Evolutionary conservation across 768 basidiomycete genomes (phyloP).

Genomic region (Leccinum uliginosum): DNA sequence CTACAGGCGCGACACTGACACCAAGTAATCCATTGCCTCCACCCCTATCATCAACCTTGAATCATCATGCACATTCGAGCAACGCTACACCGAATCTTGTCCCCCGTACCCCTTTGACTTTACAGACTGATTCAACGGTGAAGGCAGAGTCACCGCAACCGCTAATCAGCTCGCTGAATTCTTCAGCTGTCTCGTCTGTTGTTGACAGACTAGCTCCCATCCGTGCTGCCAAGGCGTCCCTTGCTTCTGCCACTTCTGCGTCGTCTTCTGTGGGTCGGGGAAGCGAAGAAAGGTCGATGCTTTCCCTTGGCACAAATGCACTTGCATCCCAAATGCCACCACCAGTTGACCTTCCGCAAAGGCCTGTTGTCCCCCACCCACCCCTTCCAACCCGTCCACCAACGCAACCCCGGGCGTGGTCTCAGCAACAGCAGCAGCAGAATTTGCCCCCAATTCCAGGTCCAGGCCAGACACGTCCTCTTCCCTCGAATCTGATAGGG

Average conservation of each 20-base stretch:
- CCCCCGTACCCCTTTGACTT: background rate
- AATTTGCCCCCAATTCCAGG: background rate
- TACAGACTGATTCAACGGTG: slow-evolving; percentile 11
- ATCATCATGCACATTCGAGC: background rate
- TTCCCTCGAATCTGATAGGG: slow-evolving; percentile 9
- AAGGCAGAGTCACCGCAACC: slow-evolving; percentile 20
- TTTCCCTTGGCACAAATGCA: background rate
- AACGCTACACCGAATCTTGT: background rate
- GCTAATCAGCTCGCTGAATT: slow-evolving; percentile 6
- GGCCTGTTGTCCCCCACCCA: background rate
- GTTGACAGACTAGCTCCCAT: slow-evolving; percentile 31
- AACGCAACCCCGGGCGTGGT: background rate
- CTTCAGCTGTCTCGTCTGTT: slow-evolving; percentile 2
- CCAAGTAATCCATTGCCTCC: background rate
- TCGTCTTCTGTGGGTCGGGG: slow-evolving; percentile 8
- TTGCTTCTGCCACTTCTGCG: slow-evolving; percentile 8
- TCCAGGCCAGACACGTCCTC: slow-evolving; percentile 1
- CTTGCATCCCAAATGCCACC: background rate
- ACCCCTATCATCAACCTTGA: background rate
- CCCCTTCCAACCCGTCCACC: background rate
- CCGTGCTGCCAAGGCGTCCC: slow-evolving; percentile 29
- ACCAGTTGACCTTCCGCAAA: background rate
- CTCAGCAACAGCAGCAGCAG: slow-evolving; percentile 1
- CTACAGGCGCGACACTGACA: background rate
- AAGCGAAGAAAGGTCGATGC: background rate